Percentiles rank a stretch among this genome's conserved stretches.
These are phyloP conservation scores for Dactylellina haptotyla DNA, from an alignment of 2,329 filamentous ascomycete genomes.

Conservation along the genomic window DNA sequence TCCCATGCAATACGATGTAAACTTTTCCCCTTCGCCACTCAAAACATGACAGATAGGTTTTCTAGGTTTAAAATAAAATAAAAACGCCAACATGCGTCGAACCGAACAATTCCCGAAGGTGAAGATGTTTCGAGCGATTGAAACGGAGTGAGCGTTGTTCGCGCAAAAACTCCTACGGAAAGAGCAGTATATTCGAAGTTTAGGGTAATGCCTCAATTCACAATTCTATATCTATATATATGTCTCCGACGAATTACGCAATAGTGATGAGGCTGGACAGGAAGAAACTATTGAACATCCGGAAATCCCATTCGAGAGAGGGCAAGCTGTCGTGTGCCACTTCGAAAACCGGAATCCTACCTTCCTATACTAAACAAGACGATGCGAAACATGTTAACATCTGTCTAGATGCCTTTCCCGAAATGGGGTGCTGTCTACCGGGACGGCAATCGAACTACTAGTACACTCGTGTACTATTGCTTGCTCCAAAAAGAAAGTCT, in stretches of 20 bases:
- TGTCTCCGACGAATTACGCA: constrained; percentile 12
- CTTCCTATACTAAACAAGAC: constrained; percentile 30
- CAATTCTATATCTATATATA: neutral
- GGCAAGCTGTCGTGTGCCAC: constrained; percentile 24
- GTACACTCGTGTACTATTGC: neutral
- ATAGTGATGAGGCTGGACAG: neutral
- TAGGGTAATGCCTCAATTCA: too few species aligned
- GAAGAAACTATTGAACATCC: neutral
- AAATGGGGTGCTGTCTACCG: too few species aligned
- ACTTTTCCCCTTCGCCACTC: too few species aligned
- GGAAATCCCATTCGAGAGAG: constrained; percentile 2
- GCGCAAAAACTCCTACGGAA: neutral
- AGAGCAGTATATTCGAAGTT: too few species aligned
- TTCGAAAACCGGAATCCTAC: constrained; percentile 16
- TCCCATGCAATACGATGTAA: neutral
- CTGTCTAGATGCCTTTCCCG: constrained; percentile 5
- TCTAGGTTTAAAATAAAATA: neutral
- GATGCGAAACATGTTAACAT: constrained; percentile 31
- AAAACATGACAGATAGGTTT: too few species aligned
- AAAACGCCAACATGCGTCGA: neutral
- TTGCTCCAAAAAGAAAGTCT: constrained; percentile 9
- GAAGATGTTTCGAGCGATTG: neutral
- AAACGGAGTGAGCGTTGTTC: neutral
- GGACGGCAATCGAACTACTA: too few species aligned
- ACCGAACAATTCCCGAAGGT: neutral